Evolutionary conservation across 75 land plant genomes (phyloP).

Genomic region (Sequoia sempervirens): DNA sequence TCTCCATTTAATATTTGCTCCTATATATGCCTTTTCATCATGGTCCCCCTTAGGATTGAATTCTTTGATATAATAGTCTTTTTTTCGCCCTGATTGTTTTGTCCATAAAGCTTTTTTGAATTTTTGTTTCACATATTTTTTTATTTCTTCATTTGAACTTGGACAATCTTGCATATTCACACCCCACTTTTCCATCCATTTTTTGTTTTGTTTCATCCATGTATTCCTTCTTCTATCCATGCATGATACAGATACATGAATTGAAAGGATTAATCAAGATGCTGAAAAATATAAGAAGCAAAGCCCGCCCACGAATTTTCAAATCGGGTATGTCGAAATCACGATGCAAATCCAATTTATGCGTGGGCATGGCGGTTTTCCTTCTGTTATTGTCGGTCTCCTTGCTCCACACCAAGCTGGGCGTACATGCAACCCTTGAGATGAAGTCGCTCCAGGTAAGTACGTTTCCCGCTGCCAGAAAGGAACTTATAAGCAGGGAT

Average conservation of each 20-base stretch:
- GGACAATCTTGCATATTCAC: no score
- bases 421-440: not conserved
- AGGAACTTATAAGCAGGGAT: not conserved
- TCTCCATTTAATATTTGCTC: no score
- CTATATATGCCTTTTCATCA: no score
- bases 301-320: conserved; percentile 5
- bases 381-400: conserved; percentile 55
- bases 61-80: no score
- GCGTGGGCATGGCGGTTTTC: conserved; percentile 34
- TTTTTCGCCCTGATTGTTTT: no score
- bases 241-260: not conserved
- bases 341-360: conserved; percentile 26
- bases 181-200: no score
- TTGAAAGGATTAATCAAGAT: not conserved
- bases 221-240: no score
- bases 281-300: not conserved
- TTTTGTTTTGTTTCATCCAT: no score
- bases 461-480: conserved; percentile 1
- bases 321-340: conserved; percentile 7
- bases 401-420: conserved; percentile 58
- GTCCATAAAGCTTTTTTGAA: no score
- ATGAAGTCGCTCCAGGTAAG: not conserved
- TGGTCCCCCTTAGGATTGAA: no score
- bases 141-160: no score
- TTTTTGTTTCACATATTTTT: no score